Percentiles rank a stretch among this genome's conserved stretches.
Conservation (phyloP, 345 rosid species). For the Jatropha curcas region DNA sequence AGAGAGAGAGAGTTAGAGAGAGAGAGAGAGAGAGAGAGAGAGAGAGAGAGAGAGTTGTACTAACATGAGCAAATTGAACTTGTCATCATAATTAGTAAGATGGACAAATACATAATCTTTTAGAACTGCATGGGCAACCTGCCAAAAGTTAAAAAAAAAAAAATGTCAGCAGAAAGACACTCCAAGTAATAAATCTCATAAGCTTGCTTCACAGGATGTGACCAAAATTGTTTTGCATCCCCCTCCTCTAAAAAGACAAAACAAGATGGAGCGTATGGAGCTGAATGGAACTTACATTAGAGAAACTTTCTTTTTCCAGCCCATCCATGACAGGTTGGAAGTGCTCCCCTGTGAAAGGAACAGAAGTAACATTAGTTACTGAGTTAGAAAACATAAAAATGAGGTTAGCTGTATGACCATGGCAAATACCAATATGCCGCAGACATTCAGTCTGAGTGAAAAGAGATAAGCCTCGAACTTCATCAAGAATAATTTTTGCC, state of each 20-base stretch:
- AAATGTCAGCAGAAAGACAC: slow-evolving; percentile 5
- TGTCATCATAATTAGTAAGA: slow-evolving; percentile 77
- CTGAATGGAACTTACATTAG: slow-evolving; percentile 18
- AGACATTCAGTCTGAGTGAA: slow-evolving; percentile 75
- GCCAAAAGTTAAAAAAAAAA: slow-evolving; percentile 3
- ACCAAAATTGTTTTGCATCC: too few relatives aligned
- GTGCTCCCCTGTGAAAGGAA: slow-evolving; percentile 62
- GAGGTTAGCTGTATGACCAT: slow-evolving; percentile 8
- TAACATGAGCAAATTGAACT: slow-evolving; percentile 90
- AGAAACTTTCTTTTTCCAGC: slow-evolving; percentile 38
- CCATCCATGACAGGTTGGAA: slow-evolving; percentile 69
- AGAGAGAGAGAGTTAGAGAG: slow-evolving; percentile 7
- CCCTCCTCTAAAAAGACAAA: not conserved
- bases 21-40: slow-evolving; percentile 4
- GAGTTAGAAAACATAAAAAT: slow-evolving; percentile 8
- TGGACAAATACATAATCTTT: slow-evolving; percentile 76
- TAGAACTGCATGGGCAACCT: slow-evolving; percentile 84
- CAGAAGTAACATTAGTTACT: slow-evolving; percentile 19
- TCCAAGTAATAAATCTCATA: slow-evolving; percentile 1
- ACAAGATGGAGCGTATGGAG: not conserved
- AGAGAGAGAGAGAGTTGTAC: slow-evolving; percentile 22
- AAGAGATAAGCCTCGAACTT: slow-evolving; percentile 66
- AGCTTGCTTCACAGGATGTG: not conserved
- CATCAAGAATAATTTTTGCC: slow-evolving; percentile 83
- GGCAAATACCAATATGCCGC: slow-evolving; percentile 66